A percentile compares a stretch with the other conserved stretches of the same genome.
Evolutionary conservation across 2,329 filamentous ascomycete genomes (phyloP).

Genomic region (Fusarium haematococcum): DNA sequence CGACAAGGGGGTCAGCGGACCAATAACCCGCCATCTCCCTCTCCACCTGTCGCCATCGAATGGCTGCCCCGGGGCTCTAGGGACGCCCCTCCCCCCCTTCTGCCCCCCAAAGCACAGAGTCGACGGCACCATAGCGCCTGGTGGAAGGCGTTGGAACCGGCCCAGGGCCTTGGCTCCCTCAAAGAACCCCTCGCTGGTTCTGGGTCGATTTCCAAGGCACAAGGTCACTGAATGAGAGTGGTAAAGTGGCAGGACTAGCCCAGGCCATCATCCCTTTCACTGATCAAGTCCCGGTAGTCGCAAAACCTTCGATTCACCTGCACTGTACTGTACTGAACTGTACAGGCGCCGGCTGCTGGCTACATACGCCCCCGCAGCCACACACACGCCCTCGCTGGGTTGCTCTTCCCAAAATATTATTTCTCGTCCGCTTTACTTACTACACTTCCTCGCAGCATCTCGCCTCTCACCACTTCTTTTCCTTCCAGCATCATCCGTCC

Average conservation of each 20-base stretch:
- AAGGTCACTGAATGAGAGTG: constrained; percentile 27
- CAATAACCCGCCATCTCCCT: constrained; percentile 32
- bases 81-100: constrained; percentile 7
- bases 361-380: constrained; percentile 46
- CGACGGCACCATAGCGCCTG: constrained; percentile 34
- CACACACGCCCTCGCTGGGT: constrained; percentile 45
- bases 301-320: constrained; percentile 47
- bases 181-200: constrained; percentile 32
- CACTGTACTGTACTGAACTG: constrained; percentile 20
- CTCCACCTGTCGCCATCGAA: constrained; percentile 40
- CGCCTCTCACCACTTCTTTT: constrained; percentile 41
- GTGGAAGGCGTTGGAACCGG: constrained; percentile 46
- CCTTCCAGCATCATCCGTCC: constrained; percentile 28
- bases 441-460: constrained; percentile 42
- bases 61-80: constrained; percentile 27
- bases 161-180: constrained; percentile 42
- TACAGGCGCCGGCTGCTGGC: constrained; percentile 30
- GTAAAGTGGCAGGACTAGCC: constrained; percentile 18
- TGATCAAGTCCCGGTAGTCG: constrained; percentile 47
- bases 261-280: constrained; percentile 38
- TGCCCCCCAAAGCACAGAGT: constrained; percentile 18
- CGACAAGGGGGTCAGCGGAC: constrained; percentile 33
- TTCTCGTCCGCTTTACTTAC: constrained; percentile 50
- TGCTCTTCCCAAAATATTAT: constrained; percentile 56
- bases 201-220: constrained; percentile 38